Evolutionary conservation across 2,329 filamentous ascomycete species (phyloP).

Genomic region (Sarocladiaceae sp.): DNA sequence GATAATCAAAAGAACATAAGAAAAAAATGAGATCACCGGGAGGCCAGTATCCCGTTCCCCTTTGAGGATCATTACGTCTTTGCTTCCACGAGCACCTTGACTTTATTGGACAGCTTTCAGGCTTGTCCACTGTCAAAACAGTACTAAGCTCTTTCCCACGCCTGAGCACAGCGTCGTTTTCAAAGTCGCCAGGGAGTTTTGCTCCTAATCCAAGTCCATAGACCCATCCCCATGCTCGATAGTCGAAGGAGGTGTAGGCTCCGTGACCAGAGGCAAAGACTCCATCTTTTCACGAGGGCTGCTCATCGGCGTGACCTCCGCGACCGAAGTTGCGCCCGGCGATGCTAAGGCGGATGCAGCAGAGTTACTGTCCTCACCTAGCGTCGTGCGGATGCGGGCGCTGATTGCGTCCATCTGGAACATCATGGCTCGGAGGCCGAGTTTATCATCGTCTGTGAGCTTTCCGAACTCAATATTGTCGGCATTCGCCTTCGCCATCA

Average conservation of each 20-base stretch:
- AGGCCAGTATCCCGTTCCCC: no score
- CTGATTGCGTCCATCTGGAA: slow-evolving; percentile 41
- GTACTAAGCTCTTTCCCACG: no score
- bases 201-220: slow-evolving; percentile 39
- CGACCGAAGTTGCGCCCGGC: slow-evolving; percentile 12
- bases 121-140: no score
- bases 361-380: slow-evolving; percentile 24
- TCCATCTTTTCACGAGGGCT: slow-evolving; percentile 25
- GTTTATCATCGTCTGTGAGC: slow-evolving; percentile 38
- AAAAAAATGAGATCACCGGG: no score
- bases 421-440: slow-evolving; percentile 44
- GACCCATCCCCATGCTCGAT: slow-evolving; percentile 32
- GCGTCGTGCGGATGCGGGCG: slow-evolving; percentile 34
- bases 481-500: slow-evolving; percentile 46
- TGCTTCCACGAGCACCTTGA: no score
- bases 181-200: no score
- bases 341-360: slow-evolving; percentile 14
- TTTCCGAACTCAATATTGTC: slow-evolving; percentile 34
- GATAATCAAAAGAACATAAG: slow-evolving; percentile 3
- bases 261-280: slow-evolving; percentile 25
- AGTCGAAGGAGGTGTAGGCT: slow-evolving; percentile 35
- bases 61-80: no score
- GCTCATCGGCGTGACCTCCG: slow-evolving; percentile 7
- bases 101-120: no score
- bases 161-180: background rate